phyloP scores from a whole-genome alignment of 345 rosid species.

The Ailanthus altissimus region DNA sequence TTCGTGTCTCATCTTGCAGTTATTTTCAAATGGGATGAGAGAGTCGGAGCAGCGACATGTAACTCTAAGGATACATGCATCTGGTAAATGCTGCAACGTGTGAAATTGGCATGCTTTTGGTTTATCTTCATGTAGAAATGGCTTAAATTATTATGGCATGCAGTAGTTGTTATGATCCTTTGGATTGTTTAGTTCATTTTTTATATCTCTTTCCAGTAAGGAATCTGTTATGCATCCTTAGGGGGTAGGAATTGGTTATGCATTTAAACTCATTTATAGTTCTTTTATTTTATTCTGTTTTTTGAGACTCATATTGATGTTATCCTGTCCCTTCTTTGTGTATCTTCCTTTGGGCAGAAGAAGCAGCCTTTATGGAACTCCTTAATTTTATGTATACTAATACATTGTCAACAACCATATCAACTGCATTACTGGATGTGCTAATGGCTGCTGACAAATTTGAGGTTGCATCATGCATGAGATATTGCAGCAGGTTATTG shows the following conservation, averaged over 20 bases:
- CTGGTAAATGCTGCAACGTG: constrained; percentile 43
- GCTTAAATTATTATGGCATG: neutral
- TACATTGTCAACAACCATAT: constrained; percentile 44
- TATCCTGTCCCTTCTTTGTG: neutral
- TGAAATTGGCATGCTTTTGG: neutral
- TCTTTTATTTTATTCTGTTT: neutral
- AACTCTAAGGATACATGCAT: constrained; percentile 65
- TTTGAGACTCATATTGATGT: constrained; percentile 1
- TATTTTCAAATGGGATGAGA: constrained; percentile 80
- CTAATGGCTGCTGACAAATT: constrained; percentile 82
- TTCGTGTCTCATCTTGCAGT: constrained; percentile 36
- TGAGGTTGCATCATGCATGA: constrained; percentile 84
- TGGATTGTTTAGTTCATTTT: constrained; percentile 2
- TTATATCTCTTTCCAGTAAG: neutral
- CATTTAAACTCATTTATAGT: neutral
- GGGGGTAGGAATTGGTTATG: neutral
- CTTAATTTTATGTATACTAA: constrained; percentile 72
- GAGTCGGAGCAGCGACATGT: constrained; percentile 70
- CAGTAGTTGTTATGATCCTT: neutral
- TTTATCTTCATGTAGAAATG: neutral
- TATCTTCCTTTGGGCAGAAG: constrained; percentile 54
- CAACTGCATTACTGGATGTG: constrained; percentile 66
- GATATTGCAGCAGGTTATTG: constrained; percentile 67
- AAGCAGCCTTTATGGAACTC: constrained; percentile 76
- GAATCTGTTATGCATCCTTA: neutral